Conservation (phyloP, 2,329 filamentous ascomycete genomes). For the Fusarium mundagurra region DNA sequence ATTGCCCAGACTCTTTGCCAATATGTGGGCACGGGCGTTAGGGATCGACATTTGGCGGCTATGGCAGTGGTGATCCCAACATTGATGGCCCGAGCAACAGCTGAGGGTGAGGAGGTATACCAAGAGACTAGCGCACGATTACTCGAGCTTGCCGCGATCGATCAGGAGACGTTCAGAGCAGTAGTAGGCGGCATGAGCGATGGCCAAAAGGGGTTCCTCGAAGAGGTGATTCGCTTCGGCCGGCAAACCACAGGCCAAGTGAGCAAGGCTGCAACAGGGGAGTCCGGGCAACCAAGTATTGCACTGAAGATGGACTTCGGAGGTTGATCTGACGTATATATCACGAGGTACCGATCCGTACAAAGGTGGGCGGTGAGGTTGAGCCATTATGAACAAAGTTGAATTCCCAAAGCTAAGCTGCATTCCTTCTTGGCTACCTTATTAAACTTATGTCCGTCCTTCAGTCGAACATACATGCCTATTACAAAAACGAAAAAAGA, state of each 20-base stretch:
- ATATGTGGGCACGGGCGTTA: slow-evolving; percentile 66
- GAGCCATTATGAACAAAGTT: slow-evolving; percentile 3
- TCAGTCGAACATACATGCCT: background rate
- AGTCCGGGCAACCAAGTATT: slow-evolving; percentile 78
- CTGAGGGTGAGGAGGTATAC: slow-evolving; percentile 69
- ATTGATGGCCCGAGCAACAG: slow-evolving; percentile 76
- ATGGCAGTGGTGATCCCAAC: slow-evolving; percentile 82
- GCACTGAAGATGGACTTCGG: slow-evolving; percentile 95
- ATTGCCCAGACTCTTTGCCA: slow-evolving; percentile 79
- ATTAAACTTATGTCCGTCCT: background rate
- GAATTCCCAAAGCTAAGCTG: slow-evolving; percentile 6
- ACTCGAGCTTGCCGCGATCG: slow-evolving; percentile 80
- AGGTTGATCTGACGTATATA: slow-evolving; percentile 42
- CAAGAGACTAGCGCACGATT: slow-evolving; percentile 79
- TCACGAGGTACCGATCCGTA: background rate
- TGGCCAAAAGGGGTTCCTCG: slow-evolving; percentile 79
- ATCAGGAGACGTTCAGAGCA: slow-evolving; percentile 77
- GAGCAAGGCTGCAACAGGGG: slow-evolving; percentile 53
- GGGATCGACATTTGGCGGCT: slow-evolving; percentile 64
- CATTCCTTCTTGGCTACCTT: slow-evolving; percentile 8
- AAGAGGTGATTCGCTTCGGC: slow-evolving; percentile 79
- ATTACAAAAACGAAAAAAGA: slow-evolving; percentile 1
- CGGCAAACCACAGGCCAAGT: slow-evolving; percentile 56
- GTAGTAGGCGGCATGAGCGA: slow-evolving; percentile 77
- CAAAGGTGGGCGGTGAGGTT: background rate